Evolutionary conservation across 2,329 filamentous ascomycete genomes (phyloP).

Genomic region (Malbranchea zuffiana): DNA sequence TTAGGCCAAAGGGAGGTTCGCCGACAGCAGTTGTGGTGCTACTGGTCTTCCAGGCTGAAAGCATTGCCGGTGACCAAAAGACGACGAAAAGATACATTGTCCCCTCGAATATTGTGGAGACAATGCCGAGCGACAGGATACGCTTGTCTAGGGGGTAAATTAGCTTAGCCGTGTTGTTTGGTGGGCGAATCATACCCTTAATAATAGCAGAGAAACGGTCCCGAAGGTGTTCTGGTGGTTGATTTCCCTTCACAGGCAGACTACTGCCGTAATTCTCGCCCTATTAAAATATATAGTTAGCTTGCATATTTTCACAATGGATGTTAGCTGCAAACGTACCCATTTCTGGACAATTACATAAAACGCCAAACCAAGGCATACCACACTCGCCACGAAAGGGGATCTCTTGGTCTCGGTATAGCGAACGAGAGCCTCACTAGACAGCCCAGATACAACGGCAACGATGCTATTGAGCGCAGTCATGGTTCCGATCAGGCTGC

Average conservation of each 20-base stretch:
- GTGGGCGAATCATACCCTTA: not conserved
- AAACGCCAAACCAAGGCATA: slow-evolving; percentile 12
- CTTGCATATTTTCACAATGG: too few species aligned
- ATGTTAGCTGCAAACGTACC: slow-evolving; percentile 10
- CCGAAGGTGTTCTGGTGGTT: slow-evolving; percentile 4
- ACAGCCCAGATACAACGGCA: slow-evolving; percentile 44
- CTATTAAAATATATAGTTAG: slow-evolving; percentile 6
- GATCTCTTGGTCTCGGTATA: slow-evolving; percentile 40
- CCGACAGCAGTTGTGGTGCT: too few species aligned
- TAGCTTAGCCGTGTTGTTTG: not conserved
- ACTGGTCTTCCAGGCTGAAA: slow-evolving; percentile 26
- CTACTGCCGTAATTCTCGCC: slow-evolving; percentile 12
- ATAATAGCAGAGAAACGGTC: slow-evolving; percentile 9
- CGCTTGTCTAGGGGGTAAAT: slow-evolving; percentile 29
- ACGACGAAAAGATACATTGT: slow-evolving; percentile 54
- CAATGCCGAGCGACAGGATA: slow-evolving; percentile 42
- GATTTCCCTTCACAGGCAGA: not conserved
- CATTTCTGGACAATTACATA: slow-evolving; percentile 10
- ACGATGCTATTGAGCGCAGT: slow-evolving; percentile 45
- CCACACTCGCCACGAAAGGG: slow-evolving; percentile 42
- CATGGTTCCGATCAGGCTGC: slow-evolving; percentile 44
- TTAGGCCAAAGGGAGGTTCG: slow-evolving; percentile 38
- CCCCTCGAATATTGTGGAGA: slow-evolving; percentile 46
- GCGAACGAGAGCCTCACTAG: slow-evolving; percentile 43
- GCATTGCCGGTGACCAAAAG: slow-evolving; percentile 50